Evolutionary conservation across 768 basidiomycete species (phyloP).

Genomic region (Mycena chlorophos): DNA sequence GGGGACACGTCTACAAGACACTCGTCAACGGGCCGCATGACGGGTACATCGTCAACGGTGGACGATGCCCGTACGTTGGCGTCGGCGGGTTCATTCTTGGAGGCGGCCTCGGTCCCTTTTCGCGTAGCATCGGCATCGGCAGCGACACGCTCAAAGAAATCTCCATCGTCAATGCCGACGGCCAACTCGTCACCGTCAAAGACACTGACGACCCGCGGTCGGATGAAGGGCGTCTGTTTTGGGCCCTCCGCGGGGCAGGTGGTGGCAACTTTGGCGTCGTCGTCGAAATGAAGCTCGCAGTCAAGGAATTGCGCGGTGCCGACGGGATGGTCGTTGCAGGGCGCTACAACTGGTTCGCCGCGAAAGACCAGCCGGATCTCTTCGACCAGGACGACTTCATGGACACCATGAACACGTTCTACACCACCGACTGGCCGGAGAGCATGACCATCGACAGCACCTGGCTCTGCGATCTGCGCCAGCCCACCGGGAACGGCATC

Average conservation of each 20-base stretch:
- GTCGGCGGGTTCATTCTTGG: slow-evolving; percentile 19
- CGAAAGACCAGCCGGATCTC: slow-evolving; percentile 8
- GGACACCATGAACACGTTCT: slow-evolving; percentile 16
- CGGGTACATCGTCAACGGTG: slow-evolving; percentile 18
- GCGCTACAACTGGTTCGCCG: slow-evolving; percentile 18
- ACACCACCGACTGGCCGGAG: slow-evolving; percentile 20
- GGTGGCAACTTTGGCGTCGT: slow-evolving; percentile 21
- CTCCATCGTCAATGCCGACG: slow-evolving; percentile 14
- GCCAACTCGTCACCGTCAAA: slow-evolving; percentile 17
- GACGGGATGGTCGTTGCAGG: slow-evolving; percentile 14
- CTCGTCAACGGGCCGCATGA: slow-evolving; percentile 19
- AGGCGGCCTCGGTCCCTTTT: slow-evolving; percentile 20
- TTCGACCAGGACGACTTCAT: slow-evolving; percentile 13
- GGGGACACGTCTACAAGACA: slow-evolving; percentile 19
- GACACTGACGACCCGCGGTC: slow-evolving; percentile 15
- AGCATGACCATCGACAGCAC: slow-evolving; percentile 16
- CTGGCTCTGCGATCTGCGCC: slow-evolving; percentile 19
- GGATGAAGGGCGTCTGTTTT: slow-evolving; percentile 19
- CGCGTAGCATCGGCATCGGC: slow-evolving; percentile 19
- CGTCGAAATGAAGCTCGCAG: slow-evolving; percentile 17
- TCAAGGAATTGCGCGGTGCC: slow-evolving; percentile 4
- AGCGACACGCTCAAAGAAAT: slow-evolving; percentile 19
- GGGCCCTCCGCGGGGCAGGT: slow-evolving; percentile 19
- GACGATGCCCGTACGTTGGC: slow-evolving; percentile 18
- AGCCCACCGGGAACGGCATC: slow-evolving; percentile 12